Evolutionary conservation across 208 protist genomes (phyloP).

Genomic region (Wallacemonas sp.): DNA sequence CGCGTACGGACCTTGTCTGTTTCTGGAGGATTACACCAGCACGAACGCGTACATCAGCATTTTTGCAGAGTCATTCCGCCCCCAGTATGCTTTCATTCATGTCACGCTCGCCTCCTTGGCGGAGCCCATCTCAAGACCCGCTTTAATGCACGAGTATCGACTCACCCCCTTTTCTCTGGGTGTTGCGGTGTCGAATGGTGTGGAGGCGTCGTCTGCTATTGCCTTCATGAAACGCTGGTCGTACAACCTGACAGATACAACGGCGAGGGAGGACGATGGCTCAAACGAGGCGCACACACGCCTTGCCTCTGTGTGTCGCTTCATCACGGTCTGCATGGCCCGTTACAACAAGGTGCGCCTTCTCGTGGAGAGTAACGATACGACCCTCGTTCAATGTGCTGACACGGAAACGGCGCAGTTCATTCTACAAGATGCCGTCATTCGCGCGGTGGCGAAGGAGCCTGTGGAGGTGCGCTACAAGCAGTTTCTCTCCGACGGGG

Average conservation of each 20-base stretch:
- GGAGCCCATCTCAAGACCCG: constrained; percentile 94
- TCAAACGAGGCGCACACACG: background rate
- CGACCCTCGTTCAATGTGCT: constrained; percentile 71
- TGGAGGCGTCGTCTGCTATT: constrained; percentile 90
- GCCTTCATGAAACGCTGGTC: constrained; percentile 74
- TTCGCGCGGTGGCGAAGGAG: constrained; percentile 44
- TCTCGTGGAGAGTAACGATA: constrained; percentile 53
- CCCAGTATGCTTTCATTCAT: constrained; percentile 43
- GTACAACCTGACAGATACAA: constrained; percentile 54
- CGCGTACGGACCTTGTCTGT: constrained; percentile 47
- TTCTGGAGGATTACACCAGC: constrained; percentile 52
- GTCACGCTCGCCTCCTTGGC: constrained; percentile 78
- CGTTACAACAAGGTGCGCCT: constrained; percentile 80
- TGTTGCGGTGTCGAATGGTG: constrained; percentile 95
- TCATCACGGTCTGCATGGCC: constrained; percentile 73
- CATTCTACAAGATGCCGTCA: constrained; percentile 51
- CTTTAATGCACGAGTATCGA: constrained; percentile 97
- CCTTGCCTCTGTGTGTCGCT: constrained; percentile 16
- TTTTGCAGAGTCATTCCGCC: constrained; percentile 74
- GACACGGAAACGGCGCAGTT: constrained; percentile 43
- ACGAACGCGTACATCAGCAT: constrained; percentile 57
- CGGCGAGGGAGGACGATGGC: background rate
- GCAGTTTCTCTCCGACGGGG: constrained; percentile 24
- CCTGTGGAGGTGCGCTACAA: constrained; percentile 38
- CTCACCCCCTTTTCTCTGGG: constrained; percentile 98